A percentile compares a stretch with the other conserved stretches of the same genome.
Evolutionary conservation across 164 flowering plant species (phyloP).

Genomic region (Annona squamosa): DNA sequence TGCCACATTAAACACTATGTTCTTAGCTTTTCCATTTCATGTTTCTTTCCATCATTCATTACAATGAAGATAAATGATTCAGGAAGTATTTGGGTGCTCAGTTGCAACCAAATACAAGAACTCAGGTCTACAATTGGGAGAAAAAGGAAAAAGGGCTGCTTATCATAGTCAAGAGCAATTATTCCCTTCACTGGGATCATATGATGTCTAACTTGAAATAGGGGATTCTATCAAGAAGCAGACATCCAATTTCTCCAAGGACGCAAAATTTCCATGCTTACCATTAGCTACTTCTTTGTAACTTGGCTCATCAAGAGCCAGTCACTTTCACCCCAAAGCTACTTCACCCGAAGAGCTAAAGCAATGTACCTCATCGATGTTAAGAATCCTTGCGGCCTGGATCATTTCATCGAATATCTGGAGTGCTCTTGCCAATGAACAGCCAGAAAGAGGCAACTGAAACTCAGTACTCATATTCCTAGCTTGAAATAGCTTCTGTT

Average conservation of each 20-base stretch:
- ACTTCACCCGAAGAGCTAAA: not conserved
- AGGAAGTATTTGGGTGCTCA: not conserved
- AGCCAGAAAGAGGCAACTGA: constrained; percentile 21
- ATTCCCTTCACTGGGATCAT: not conserved
- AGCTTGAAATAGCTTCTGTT: constrained; percentile 45
- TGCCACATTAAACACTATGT: constrained; percentile 23
- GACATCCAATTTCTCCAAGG: not conserved
- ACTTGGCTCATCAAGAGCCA: not conserved
- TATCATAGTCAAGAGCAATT: not conserved
- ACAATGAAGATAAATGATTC: not conserved
- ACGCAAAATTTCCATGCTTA: not conserved
- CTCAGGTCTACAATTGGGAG: not conserved
- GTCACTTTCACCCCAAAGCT: not conserved
- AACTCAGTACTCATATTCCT: constrained; percentile 34
- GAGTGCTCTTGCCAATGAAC: constrained; percentile 19
- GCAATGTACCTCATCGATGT: constrained; percentile 54
- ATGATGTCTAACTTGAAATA: not conserved
- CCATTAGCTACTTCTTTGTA: not conserved
- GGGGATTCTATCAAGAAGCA: not conserved
- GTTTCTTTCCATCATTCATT: not conserved
- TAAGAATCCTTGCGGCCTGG: constrained; percentile 51
- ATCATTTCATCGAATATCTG: constrained; percentile 37
- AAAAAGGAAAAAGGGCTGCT: not conserved
- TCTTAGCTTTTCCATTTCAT: not conserved
- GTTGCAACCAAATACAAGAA: not conserved